phyloP scores from a whole-genome alignment of 495 filamentous ascomycete species.

The Annulohypoxylon stygium region DNA sequence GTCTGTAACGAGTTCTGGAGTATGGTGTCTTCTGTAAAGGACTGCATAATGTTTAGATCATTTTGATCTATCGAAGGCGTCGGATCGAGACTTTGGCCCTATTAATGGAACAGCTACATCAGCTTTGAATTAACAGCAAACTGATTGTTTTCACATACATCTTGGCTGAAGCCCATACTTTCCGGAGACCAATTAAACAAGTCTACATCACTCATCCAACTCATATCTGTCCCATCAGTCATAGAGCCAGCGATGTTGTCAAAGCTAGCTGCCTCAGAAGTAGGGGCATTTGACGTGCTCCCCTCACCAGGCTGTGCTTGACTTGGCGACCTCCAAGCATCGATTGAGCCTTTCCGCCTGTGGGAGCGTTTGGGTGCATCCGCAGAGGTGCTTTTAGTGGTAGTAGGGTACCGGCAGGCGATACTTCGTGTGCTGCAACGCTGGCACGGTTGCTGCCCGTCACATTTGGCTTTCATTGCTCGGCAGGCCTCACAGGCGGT shows the following conservation, averaged over 20 bases:
- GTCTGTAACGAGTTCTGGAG: not conserved
- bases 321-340: not conserved
- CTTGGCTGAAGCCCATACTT: not conserved
- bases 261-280: not conserved
- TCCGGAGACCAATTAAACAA: not conserved
- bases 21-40: not conserved
- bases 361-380: not conserved
- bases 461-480: constrained; percentile 2
- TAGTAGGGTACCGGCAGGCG: not conserved
- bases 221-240: not conserved
- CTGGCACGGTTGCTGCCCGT: not conserved
- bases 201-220: not conserved
- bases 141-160: not conserved
- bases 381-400: not conserved
- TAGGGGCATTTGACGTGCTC: not conserved
- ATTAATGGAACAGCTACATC: not conserved
- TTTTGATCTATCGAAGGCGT: not conserved
- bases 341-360: not conserved
- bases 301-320: not conserved
- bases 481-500: not conserved
- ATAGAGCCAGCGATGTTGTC: not conserved
- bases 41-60: not conserved
- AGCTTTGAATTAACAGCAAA: not conserved
- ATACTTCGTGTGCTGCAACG: not conserved
- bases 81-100: not conserved